These are phyloP conservation scores for Yamadazyma oceani DNA, from an alignment of 1,139 yeast genomes.

Conservation along the genomic window DNA sequence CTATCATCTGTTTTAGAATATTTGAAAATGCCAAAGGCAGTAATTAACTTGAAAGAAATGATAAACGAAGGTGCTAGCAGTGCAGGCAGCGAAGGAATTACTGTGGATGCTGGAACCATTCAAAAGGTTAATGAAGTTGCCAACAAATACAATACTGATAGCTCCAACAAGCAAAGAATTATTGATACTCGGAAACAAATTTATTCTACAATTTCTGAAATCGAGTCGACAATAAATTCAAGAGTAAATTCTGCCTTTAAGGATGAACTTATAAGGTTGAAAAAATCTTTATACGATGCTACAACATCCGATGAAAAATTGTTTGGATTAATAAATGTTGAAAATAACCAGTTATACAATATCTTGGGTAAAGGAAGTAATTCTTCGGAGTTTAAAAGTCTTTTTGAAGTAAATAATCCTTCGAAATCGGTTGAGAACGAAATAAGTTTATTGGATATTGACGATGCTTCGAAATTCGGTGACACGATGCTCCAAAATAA, in stretches of 20 bases:
- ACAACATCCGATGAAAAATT: conserved; percentile 64
- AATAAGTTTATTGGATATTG: conserved; percentile 58
- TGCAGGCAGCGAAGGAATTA: conserved; percentile 6
- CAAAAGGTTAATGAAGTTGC: conserved; percentile 31
- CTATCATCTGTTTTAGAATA: conserved; percentile 75
- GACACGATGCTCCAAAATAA: conserved; percentile 43
- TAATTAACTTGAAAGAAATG: conserved; percentile 53
- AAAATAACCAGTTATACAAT: conserved; percentile 25
- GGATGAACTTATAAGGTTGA: conserved; percentile 56
- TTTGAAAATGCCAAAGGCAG: conserved; percentile 69
- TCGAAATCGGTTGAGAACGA: conserved; percentile 22
- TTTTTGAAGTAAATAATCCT: conserved; percentile 22
- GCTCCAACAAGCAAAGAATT: conserved; percentile 23
- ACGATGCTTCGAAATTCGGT: conserved; percentile 8
- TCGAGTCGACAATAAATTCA: conserved; percentile 28
- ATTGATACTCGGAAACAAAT: conserved; percentile 40
- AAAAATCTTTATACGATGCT: conserved; percentile 68
- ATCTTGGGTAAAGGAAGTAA: conserved; percentile 34
- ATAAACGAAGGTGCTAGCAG: conserved; percentile 13
- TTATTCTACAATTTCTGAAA: conserved; percentile 32
- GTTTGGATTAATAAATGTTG: conserved; percentile 33
- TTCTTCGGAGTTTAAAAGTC: conserved; percentile 30
- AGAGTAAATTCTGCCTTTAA: conserved; percentile 20
- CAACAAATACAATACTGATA: conserved; percentile 22
- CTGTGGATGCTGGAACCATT: conserved; percentile 18